A percentile compares a stretch with the other conserved stretches of the same genome.
phyloP scores from a whole-genome alignment of 805 yeast genomes.

The Komagataella kurtzmanii region DNA sequence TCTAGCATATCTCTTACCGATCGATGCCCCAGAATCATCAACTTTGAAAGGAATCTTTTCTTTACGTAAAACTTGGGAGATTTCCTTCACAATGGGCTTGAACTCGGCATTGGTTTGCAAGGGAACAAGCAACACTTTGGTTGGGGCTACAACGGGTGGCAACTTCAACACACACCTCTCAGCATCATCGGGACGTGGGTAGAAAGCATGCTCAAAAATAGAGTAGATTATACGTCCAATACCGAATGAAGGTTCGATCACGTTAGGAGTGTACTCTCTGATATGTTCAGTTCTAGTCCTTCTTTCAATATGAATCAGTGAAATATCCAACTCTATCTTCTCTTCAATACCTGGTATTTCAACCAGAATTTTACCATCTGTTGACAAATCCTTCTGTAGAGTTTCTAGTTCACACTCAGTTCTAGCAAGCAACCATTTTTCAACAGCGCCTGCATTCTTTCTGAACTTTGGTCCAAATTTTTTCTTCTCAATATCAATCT shows the following conservation, averaged over 20 bases:
- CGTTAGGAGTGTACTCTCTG: conserved; percentile 93
- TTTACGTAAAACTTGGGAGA: conserved; percentile 58
- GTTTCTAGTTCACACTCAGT: conserved; percentile 78
- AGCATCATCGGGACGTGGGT: conserved; percentile 85
- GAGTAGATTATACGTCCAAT: conserved; percentile 94
- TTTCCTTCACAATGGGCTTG: conserved; percentile 57
- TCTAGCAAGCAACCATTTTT: conserved; percentile 60
- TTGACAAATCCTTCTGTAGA: conserved; percentile 53
- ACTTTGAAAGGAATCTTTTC: conserved; percentile 88
- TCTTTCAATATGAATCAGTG: conserved; percentile 64
- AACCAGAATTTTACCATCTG: conserved; percentile 51
- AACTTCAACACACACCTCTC: conserved; percentile 78
- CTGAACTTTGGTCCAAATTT: conserved; percentile 96
- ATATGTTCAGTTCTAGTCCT: conserved; percentile 76
- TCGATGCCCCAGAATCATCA: conserved; percentile 94
- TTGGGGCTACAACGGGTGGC: conserved; percentile 94
- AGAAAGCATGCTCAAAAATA: conserved; percentile 86
- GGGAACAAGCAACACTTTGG: conserved; percentile 92
- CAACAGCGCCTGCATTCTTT: conserved; percentile 90
- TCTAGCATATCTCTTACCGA: conserved; percentile 96
- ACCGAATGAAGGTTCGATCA: conserved; percentile 98
- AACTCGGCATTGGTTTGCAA: conserved; percentile 74
- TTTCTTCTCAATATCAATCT: conserved; percentile 83
- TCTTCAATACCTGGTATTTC: conserved; percentile 50
- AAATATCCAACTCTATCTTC: conserved; percentile 57